Percentiles rank a stretch among this genome's conserved stretches.
phyloP scores from a whole-genome alignment of 345 rosid genomes.

The Tarenaya hassleriana region DNA sequence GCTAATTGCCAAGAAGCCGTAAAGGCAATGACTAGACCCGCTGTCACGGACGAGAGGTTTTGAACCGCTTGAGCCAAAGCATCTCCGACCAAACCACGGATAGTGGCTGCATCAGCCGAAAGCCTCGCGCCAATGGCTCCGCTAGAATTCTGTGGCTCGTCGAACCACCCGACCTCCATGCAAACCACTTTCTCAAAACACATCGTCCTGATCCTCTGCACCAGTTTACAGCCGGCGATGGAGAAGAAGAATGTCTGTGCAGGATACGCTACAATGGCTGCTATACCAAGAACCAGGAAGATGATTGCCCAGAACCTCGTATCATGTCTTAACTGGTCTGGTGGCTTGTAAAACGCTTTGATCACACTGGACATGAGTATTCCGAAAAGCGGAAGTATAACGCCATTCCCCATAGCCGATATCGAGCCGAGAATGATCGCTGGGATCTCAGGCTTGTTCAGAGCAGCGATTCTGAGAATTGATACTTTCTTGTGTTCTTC shows the following conservation, averaged over 20 bases:
- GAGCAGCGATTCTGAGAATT: constrained; percentile 47
- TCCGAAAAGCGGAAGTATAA: constrained; percentile 53
- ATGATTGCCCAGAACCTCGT: constrained; percentile 65
- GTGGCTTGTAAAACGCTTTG: constrained; percentile 51
- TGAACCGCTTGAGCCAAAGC: constrained; percentile 57
- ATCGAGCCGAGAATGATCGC: constrained; percentile 51
- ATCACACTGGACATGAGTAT: constrained; percentile 46
- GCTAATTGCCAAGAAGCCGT: constrained; percentile 65
- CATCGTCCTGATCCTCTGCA: constrained; percentile 55
- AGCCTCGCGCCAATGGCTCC: constrained; percentile 80
- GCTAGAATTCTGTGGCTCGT: constrained; percentile 72
- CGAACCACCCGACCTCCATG: constrained; percentile 89
- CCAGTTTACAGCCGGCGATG: constrained; percentile 59
- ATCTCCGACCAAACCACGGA: constrained; percentile 75
- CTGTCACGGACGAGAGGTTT: constrained; percentile 46
- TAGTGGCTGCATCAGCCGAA: constrained; percentile 72
- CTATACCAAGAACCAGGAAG: constrained; percentile 52
- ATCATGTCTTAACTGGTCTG: constrained; percentile 49
- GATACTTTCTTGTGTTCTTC: constrained; percentile 40
- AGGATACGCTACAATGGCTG: constrained; percentile 43
- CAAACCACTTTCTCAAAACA: constrained; percentile 78
- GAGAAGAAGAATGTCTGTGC: constrained; percentile 51
- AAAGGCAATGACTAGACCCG: constrained; percentile 70
- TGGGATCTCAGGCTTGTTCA: constrained; percentile 80
- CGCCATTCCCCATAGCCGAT: constrained; percentile 46